These are phyloP conservation scores for Starmerella stigmatis DNA, from an alignment of 805 yeast genomes.

Conservation along the genomic window DNA sequence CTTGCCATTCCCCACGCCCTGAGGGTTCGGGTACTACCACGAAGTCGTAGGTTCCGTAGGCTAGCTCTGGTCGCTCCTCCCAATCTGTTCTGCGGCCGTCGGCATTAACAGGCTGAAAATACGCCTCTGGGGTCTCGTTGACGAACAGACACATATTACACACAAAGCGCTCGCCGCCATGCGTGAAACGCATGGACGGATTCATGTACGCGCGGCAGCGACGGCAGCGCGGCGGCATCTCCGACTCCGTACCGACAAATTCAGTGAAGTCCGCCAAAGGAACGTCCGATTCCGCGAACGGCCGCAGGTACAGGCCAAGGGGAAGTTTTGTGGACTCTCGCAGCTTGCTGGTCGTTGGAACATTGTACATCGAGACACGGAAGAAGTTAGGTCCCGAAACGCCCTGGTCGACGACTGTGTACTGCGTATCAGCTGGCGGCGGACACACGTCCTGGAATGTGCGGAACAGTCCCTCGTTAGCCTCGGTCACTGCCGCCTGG, in stretches of 20 bases:
- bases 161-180: slow-evolving; percentile 50
- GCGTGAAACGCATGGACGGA: slow-evolving; percentile 61
- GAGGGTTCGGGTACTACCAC: slow-evolving; percentile 44
- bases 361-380: slow-evolving; percentile 67
- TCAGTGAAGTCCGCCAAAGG: slow-evolving; percentile 53
- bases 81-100: slow-evolving; percentile 56
- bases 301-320: slow-evolving; percentile 67
- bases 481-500: slow-evolving; percentile 26
- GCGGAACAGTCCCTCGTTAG: slow-evolving; percentile 41
- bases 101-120: slow-evolving; percentile 50
- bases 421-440: slow-evolving; percentile 70
- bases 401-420: slow-evolving; percentile 67
- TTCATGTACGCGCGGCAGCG: slow-evolving; percentile 87
- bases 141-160: slow-evolving; percentile 85
- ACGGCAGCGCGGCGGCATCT: slow-evolving; percentile 67
- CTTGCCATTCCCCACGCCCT: slow-evolving; percentile 9
- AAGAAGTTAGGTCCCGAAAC: slow-evolving; percentile 70
- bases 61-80: slow-evolving; percentile 60
- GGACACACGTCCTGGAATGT: slow-evolving; percentile 74
- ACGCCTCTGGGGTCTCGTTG: slow-evolving; percentile 57
- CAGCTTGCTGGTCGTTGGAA: slow-evolving; percentile 64
- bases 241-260: slow-evolving; percentile 34
- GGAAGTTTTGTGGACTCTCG: slow-evolving; percentile 67
- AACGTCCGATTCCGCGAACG: slow-evolving; percentile 66
- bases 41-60: slow-evolving; percentile 75